phyloP scores from a whole-genome alignment of 208 protist genomes.

The Tetramitus jugosus region DNA sequence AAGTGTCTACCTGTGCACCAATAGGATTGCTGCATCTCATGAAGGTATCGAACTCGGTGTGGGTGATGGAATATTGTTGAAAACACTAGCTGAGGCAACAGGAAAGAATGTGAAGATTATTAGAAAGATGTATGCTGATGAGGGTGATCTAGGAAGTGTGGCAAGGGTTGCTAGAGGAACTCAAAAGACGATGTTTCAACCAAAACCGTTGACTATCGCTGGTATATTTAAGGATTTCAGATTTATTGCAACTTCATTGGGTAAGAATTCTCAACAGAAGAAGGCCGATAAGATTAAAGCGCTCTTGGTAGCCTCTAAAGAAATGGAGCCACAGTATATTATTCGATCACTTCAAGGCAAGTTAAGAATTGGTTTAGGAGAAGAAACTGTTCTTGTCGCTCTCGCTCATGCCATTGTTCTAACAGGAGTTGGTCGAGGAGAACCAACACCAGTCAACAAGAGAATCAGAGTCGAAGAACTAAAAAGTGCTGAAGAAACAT shows the following conservation, averaged over 20 bases:
- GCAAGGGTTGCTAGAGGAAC: conserved; percentile 71
- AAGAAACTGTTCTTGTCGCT: conserved; percentile 83
- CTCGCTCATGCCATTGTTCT: conserved; percentile 83
- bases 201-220: conserved; percentile 71
- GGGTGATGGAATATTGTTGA: conserved; percentile 87
- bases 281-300: conserved; percentile 81
- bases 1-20: conserved; percentile 83
- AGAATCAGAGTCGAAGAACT: conserved; percentile 13
- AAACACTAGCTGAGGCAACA: conserved; percentile 83
- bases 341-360: conserved; percentile 89
- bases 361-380: conserved; percentile 93
- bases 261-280: conserved; percentile 72
- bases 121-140: conserved; percentile 69
- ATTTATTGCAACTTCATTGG: conserved; percentile 75
- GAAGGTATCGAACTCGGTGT: conserved; percentile 93
- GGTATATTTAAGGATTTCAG: conserved; percentile 73
- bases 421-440: conserved; percentile 51
- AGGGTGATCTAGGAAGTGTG: conserved; percentile 88
- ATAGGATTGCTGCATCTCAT: conserved; percentile 87
- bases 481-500: conserved; percentile 21
- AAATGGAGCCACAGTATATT: conserved; percentile 84
- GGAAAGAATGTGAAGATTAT: conserved; percentile 69
- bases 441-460: conserved; percentile 36
- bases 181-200: conserved; percentile 75
- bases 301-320: conserved; percentile 74